Evolutionary conservation across 2,329 filamentous ascomycete genomes (phyloP), one percentile per base, ranked within the genome.

Genomic region (Fusarium tjaetaba): DNA sequence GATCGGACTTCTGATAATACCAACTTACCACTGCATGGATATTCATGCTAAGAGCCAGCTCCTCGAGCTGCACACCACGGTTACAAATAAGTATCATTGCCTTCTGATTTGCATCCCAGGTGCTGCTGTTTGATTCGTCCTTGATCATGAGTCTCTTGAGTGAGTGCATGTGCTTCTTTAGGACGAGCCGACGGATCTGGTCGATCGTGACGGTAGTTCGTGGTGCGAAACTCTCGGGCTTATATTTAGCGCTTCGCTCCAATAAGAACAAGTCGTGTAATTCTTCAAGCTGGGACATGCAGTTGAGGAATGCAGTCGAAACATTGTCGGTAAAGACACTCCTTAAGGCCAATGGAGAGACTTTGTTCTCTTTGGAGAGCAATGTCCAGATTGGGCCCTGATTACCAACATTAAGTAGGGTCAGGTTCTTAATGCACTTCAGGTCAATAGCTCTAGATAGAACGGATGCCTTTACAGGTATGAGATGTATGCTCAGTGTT

Each of bases 301-400:
- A 87, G 2, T 84, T 84, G 58, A 92, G 77, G 64, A 92, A 91
- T 0, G 83, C 79, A 3, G 80, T 73, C 1, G 88, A 88, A 26
- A 91, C 90, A 70, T 92, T 88, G 76, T 93, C 91, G 1, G 90
- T 92, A 73, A 88, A 89, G 61, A 93, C 88, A 70, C 86, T 88
- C 55, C 85, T 84, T 46, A 93, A 79, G 0, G 86, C 84, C 45
- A 92, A 81, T 0, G 87, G 85, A 14, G 83, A 80, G 2, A 82
- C 75, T 57, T 84, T 84, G 77, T 91, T 89, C 73, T 90, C 85
- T 72, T 86, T 88, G 24, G 84, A 81, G 46, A 92, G 80, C 62
- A 88, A 80, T 4, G 84, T 82, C 91, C 91, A 93, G 70, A 92
- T 87, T 1, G 86, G 82, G 34, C 84, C 84, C 77, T 93, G 91